These are phyloP conservation scores for Calonectria hawksworthii DNA, from an alignment of 2,329 filamentous ascomycete species.

Conservation along the genomic window DNA sequence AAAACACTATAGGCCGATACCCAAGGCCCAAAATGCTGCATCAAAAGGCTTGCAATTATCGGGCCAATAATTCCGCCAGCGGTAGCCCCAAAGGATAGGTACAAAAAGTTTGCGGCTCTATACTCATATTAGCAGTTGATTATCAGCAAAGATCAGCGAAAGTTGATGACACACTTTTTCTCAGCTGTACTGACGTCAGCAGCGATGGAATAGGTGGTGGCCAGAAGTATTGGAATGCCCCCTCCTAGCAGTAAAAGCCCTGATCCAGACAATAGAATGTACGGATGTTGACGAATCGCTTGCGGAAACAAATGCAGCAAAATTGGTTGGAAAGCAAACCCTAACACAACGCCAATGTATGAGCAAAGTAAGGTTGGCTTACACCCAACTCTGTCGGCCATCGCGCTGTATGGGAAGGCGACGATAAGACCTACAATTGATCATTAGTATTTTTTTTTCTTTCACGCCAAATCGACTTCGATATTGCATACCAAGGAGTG, in stretches of 20 bases:
- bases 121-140: background rate
- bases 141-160: fast-evolving
- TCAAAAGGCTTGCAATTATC: background rate
- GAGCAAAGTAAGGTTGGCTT: background rate
- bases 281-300: background rate
- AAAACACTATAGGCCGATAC: background rate
- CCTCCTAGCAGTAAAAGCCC: background rate
- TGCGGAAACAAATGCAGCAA: background rate
- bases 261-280: background rate
- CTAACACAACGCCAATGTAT: background rate
- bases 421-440: background rate
- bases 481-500: background rate
- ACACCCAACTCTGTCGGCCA: background rate
- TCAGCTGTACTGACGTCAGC: background rate
- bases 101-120: background rate
- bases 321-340: background rate
- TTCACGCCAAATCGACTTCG: background rate
- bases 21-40: background rate
- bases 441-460: background rate
- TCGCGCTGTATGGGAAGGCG: background rate
- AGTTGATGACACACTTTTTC: background rate
- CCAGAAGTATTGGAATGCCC: background rate
- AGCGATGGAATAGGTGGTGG: background rate
- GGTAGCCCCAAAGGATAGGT: background rate
- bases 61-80: background rate